A percentile compares a stretch with the other conserved stretches of the same genome.
phyloP scores from a whole-genome alignment of 768 basidiomycete species.

The Cyathus striatus region DNA sequence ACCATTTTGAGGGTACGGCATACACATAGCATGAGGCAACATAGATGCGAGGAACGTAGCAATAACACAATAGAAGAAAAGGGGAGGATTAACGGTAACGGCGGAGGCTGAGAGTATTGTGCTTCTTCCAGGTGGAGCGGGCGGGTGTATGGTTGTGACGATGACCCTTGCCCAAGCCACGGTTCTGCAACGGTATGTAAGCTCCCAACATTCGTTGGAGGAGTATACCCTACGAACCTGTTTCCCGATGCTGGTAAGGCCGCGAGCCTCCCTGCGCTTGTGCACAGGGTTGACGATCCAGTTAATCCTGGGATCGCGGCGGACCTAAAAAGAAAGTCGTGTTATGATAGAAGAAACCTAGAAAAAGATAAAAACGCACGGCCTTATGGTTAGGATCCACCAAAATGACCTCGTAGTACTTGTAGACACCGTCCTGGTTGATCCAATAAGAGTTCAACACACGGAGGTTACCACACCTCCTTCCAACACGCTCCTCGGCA shows the following conservation, averaged over 20 bases:
- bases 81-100: conserved; percentile 67
- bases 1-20: conserved; percentile 2
- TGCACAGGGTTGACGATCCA: conserved; percentile 99
- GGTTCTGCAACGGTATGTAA: conserved; percentile 54
- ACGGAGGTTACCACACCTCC: conserved; percentile 92
- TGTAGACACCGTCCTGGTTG: conserved; percentile 98
- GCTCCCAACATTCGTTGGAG: conserved; percentile 2
- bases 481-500: conserved; percentile 97
- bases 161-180: conserved; percentile 94
- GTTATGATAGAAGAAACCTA: conserved; percentile 8
- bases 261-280: conserved; percentile 97
- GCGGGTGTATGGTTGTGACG: conserved; percentile 91
- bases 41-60: conserved; percentile 15
- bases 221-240: conserved; percentile 44
- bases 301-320: conserved; percentile 95
- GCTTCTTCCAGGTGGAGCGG: conserved; percentile 91
- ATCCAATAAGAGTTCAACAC: conserved; percentile 99
- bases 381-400: conserved; percentile 95
- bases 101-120: conserved; percentile 95
- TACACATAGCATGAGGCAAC: conserved; percentile 18
- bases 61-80: conserved; percentile 14
- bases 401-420: conserved; percentile 98
- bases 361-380: conserved; percentile 40
- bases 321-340: conserved; percentile 48
- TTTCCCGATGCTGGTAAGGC: conserved; percentile 95